phyloP scores from a whole-genome alignment of 2,329 filamentous ascomycete genomes.

The Aureobasidium pullulans region DNA sequence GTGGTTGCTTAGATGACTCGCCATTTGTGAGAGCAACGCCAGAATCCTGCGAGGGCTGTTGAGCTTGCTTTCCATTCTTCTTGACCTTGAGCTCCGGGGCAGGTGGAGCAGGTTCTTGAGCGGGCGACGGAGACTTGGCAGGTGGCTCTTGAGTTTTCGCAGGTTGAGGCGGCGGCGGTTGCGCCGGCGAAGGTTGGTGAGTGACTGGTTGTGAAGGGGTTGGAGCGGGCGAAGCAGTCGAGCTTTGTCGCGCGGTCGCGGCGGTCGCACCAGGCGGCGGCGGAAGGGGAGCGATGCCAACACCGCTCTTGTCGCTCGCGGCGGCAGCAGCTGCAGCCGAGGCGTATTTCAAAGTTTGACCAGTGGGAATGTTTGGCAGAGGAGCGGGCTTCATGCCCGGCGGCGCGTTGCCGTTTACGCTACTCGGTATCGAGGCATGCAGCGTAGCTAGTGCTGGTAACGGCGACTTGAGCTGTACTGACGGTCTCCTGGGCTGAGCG shows the following conservation, averaged over 20 bases:
- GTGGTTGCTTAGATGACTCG: slow-evolving; percentile 37
- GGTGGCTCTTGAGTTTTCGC: slow-evolving; percentile 22
- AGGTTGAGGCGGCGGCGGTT: slow-evolving; percentile 20
- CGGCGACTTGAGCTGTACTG: slow-evolving; percentile 86
- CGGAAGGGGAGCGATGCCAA: slow-evolving; percentile 88
- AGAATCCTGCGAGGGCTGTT: slow-evolving; percentile 28
- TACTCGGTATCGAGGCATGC: slow-evolving; percentile 62
- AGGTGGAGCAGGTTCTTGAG: slow-evolving; percentile 1
- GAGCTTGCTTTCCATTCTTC: slow-evolving; percentile 21
- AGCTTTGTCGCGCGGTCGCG: slow-evolving; percentile 44
- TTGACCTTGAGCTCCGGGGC: slow-evolving; percentile 5
- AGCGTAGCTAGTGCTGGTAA: slow-evolving; percentile 86
- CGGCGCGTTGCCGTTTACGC: slow-evolving; percentile 52
- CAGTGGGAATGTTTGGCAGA: slow-evolving; percentile 72
- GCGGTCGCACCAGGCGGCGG: slow-evolving; percentile 63
- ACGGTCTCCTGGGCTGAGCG: slow-evolving; percentile 60
- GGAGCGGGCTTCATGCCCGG: slow-evolving; percentile 84
- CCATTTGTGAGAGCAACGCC: slow-evolving; percentile 43
- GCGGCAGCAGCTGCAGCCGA: slow-evolving; percentile 92
- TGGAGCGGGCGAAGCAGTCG: slow-evolving; percentile 51
- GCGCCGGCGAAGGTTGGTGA: slow-evolving; percentile 28
- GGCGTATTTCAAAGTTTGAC: slow-evolving; percentile 91
- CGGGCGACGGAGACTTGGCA: slow-evolving; percentile 16
- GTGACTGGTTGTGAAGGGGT: slow-evolving; percentile 42
- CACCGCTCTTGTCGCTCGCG: slow-evolving; percentile 76